These are phyloP conservation scores for Trichoderma sp. DNA, from an alignment of 2,329 filamentous ascomycete genomes.

Conservation along the genomic window DNA sequence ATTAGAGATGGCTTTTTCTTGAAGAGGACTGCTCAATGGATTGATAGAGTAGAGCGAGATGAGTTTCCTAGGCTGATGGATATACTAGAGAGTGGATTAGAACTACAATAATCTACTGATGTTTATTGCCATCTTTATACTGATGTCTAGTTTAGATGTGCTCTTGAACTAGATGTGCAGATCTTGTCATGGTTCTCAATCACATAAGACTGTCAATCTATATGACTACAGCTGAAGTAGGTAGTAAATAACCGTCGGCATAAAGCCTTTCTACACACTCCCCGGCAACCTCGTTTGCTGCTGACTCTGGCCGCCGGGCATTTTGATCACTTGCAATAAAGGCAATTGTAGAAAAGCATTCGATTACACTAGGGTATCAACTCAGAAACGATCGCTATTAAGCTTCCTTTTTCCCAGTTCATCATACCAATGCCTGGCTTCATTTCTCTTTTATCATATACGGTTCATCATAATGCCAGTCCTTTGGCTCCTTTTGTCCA, in stretches of 20 bases:
- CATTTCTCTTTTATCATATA: neutral
- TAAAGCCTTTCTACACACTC: neutral
- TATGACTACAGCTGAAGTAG: neutral
- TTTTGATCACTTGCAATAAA: neutral
- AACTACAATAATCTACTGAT: neutral
- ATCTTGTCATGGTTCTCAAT: neutral
- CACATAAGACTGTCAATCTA: too few species aligned
- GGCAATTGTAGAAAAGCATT: neutral
- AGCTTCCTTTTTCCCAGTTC: too few species aligned
- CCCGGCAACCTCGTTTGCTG: neutral
- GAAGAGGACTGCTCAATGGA: neutral
- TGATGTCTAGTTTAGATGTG: neutral
- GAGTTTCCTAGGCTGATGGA: neutral
- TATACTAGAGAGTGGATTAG: neutral
- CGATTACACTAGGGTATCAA: slow-evolving; percentile 2
- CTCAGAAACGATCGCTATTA: neutral
- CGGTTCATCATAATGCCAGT: slow-evolving; percentile 36
- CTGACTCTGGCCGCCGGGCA: neutral
- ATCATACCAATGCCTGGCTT: neutral
- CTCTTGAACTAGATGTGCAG: neutral
- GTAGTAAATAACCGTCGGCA: slow-evolving; percentile 14
- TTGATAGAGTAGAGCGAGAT: neutral
- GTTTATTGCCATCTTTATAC: neutral
- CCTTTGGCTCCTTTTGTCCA: slow-evolving; percentile 51
- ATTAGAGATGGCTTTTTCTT: neutral